These are phyloP conservation scores for Ceratocystis cubensis DNA, from an alignment of 2,329 filamentous ascomycete genomes.

Conservation along the genomic window DNA sequence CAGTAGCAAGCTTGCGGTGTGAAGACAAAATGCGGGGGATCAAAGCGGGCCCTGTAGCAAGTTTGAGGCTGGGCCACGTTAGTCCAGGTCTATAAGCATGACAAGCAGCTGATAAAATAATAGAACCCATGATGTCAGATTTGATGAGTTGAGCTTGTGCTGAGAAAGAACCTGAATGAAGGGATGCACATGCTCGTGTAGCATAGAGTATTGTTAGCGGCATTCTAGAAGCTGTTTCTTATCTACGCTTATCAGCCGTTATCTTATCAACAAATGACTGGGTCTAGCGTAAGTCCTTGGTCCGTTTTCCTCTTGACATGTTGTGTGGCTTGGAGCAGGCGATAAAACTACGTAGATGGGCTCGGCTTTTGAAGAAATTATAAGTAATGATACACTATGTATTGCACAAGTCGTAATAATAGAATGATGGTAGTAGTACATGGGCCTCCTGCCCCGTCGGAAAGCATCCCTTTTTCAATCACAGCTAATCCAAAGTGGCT, in stretches of 20 bases:
- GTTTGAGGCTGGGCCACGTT: neutral
- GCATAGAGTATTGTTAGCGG: neutral
- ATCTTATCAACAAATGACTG: neutral
- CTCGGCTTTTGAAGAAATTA: neutral
- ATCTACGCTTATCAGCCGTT: neutral
- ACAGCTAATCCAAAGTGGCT: neutral
- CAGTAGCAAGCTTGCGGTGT: neutral
- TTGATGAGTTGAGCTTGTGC: neutral
- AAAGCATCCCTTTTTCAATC: neutral
- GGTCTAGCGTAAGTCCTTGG: no score
- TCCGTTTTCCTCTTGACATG: no score
- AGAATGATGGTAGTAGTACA: conserved; percentile 14
- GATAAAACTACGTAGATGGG: no score
- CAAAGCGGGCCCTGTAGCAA: neutral
- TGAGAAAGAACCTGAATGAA: neutral
- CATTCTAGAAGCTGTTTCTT: conserved; percentile 2
- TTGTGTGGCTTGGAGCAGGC: no score
- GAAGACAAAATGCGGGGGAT: neutral
- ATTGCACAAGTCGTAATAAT: conserved; percentile 8
- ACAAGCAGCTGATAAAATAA: neutral
- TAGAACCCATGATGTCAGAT: neutral
- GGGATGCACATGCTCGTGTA: neutral
- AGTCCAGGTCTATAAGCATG: neutral
- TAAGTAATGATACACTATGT: conserved; percentile 15
- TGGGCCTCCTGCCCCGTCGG: neutral